Conservation (phyloP, 2,329 filamentous ascomycete genomes). For the Fusarium foetens region DNA sequence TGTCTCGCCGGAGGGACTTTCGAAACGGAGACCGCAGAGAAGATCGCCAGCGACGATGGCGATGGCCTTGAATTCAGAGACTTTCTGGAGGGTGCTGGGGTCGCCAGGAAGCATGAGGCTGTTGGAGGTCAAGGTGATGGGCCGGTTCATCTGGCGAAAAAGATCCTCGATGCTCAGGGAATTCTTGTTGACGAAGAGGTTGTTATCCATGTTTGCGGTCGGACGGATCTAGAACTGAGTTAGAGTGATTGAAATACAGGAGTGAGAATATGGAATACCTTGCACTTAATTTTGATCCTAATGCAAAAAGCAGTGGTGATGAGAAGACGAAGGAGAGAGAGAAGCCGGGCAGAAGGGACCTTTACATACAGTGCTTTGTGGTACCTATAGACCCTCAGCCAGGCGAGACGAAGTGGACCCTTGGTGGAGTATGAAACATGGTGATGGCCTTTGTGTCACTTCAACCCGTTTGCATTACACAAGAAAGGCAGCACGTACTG, state of each 20-base stretch:
- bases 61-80: accelerated
- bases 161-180: background rate
- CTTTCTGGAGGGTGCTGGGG: background rate
- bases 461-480: accelerated
- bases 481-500: background rate
- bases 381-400: background rate
- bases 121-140: background rate
- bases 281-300: accelerated
- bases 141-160: background rate
- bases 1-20: background rate
- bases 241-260: background rate
- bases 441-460: background rate
- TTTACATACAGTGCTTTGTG: background rate
- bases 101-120: background rate
- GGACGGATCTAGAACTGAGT: background rate
- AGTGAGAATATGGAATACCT: background rate
- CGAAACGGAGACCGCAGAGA: background rate
- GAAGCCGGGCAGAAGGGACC: accelerated
- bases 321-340: background rate
- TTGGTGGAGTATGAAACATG: background rate
- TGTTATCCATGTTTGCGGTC: background rate
- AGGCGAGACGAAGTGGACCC: background rate
- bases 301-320: accelerated
- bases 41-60: background rate
- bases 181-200: accelerated